A percentile compares a stretch with the other conserved stretches of the same genome.
Conservation (phyloP, 352 stramenopile species). For the Elongisporangium prolatum region DNA sequence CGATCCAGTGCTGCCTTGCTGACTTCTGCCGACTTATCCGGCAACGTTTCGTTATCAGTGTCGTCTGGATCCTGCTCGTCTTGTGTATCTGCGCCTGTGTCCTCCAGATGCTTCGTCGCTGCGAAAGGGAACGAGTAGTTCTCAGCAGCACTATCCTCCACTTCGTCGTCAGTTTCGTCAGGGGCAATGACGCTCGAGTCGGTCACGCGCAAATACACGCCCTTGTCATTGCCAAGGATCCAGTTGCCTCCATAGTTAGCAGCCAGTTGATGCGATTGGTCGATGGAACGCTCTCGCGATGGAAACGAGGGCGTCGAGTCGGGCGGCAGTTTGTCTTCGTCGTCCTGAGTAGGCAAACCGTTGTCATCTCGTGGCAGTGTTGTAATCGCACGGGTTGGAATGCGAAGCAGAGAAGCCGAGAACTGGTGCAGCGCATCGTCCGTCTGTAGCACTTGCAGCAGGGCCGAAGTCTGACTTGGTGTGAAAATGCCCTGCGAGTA, state of each 20-base stretch:
- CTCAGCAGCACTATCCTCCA: conserved; percentile 28
- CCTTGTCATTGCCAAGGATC: conserved; percentile 78
- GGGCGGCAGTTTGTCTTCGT: conserved; percentile 4
- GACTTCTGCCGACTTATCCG: conserved; percentile 8
- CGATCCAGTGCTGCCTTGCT: conserved; percentile 28
- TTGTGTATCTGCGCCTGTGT: conserved; percentile 7
- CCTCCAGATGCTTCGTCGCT: conserved; percentile 15
- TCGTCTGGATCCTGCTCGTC: conserved; percentile 3
- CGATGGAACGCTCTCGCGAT: conserved; percentile 2
- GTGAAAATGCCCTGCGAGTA: conserved; percentile 41
- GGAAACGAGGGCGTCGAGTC: background rate
- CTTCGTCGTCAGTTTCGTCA: conserved; percentile 60
- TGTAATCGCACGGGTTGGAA: conserved; percentile 75
- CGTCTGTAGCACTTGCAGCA: conserved; percentile 49
- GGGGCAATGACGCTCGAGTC: conserved; percentile 65
- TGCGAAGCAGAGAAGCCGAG: conserved; percentile 57
- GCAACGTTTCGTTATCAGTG: conserved; percentile 14
- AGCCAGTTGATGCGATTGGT: conserved; percentile 8
- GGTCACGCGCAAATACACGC: conserved; percentile 65
- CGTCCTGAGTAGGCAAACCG: conserved; percentile 24
- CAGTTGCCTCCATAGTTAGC: conserved; percentile 64
- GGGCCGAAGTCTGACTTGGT: conserved; percentile 21
- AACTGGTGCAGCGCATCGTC: conserved; percentile 60
- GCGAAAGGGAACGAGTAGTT: conserved; percentile 49
- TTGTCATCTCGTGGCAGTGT: conserved; percentile 67